Evolutionary conservation across 164 flowering plant genomes (phyloP), one percentile per base, ranked within the genome.

Genomic region (Buxus sempervirens): DNA sequence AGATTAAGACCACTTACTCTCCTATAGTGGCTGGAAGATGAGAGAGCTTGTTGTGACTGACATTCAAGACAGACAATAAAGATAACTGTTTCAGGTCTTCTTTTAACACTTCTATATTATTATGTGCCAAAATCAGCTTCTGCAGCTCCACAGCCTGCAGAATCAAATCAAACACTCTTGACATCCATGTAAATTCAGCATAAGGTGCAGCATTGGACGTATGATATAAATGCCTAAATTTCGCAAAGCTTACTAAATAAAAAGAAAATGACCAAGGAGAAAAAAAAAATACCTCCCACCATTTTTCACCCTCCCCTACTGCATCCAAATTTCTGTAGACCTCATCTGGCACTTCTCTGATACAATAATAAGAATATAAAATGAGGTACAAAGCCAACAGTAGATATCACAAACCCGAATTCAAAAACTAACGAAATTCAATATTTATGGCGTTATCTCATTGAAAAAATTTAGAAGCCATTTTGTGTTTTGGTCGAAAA

Each of bases 61-160:
- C 76, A 82, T 92, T 95, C 75, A 95, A 65, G 60, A 92, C 94
- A 45, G 80, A 41, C 21, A 95, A 73, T 53, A 59, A 60, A 26
- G 90, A 71, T 58, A 95, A 84, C 73, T 89, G 92, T 64, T 75
- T 85, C 22, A 95, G 32, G 23, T 95, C 97, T 66, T 92, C 97
- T 74, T 79, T 87, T 72, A 95, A 71, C 13, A 66, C 73, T 69
- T 90, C 90, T 60, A 95, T 92, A 60, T 77, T 65, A 67, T 92
- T 95, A 77, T 95, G 99, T 62, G 99, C 99, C 74, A 95, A 76
- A 67, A 95, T 89, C 51, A 95, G 83, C 84, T 90, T 95, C 64
- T 88, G 94, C 51, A 95, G 84, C 73, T 92, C 97, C 72, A 88
- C 99, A 42, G 82, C 82, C 98, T 91, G 74, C 49, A 73, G 67